Evolutionary conservation across 1,284 basidiomycete species (phyloP), one percentile per base, ranked within the genome.

Genomic region (Pseudozyma sp.): DNA sequence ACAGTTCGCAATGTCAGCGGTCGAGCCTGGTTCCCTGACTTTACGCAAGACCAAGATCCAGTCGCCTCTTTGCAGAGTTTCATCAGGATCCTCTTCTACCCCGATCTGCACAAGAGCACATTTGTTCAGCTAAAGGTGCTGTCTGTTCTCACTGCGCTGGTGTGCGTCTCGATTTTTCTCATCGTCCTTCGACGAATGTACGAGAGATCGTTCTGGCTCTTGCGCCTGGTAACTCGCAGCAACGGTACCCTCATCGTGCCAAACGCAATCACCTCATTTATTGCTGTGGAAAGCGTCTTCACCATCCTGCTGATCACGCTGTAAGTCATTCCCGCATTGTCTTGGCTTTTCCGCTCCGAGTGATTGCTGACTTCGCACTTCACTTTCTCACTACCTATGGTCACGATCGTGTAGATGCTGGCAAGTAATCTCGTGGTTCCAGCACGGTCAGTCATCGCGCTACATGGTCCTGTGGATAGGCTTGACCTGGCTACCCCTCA

Each of bases 231-330:
- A 3, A 39, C 16, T 11, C 52, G 59, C 21, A 59, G 61, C 53
- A 67, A 75, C 35, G 68, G 72, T 50, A 67, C 56, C 5, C 53
- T 75, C 6, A 53, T 75, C 13, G 68, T 71, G 31, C 72, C 72
- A 13, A 75, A 71, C 36, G 63, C 72, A 11, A 57, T 71, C 52
- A 60, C 65, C 10, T 31, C 56, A 12, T 71, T 70, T 36, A 54
- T 59, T 25, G 53, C 56, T 25, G 50, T 70, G 39, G 71, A 66
- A 49, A 61, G 57, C 36, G 49, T 42, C 2, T 74, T 64, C 54
- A 47, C 58, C 19, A 57, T 60, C 19, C 45, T 67, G 10, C 54
- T 74, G 8, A 70, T 74, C 21, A 58, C 62, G 6, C 44, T 70
- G 61, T 73, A 59, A 69, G 70, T 64, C 5, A 9, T 19, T 7